Conservation (phyloP, 2,329 filamentous ascomycete genomes). For the Fusarium clavum region DNA sequence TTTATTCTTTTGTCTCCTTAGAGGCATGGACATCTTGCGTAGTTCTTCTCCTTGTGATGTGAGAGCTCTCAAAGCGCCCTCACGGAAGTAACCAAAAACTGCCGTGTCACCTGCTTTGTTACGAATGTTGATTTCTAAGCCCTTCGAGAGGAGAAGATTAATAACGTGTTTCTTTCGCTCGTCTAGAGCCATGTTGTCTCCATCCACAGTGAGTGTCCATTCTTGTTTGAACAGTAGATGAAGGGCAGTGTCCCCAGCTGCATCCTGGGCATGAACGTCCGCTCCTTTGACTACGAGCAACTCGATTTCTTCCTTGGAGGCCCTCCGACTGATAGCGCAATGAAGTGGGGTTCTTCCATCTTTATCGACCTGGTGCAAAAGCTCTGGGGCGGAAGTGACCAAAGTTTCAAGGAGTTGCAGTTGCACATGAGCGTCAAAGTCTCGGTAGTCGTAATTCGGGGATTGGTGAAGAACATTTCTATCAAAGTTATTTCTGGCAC, state of each 20-base stretch:
- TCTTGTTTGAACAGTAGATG: neutral
- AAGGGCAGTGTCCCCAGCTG: neutral
- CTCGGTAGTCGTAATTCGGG: neutral
- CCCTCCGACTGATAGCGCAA: neutral
- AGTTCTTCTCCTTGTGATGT: neutral
- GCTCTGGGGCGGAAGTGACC: neutral
- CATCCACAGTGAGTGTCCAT: neutral
- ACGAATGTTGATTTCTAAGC: neutral
- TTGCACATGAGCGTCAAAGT: too few relatives aligned
- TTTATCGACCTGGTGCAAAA: neutral
- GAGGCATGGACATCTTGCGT: too few relatives aligned
- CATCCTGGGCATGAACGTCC: neutral
- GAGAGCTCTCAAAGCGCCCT: neutral
- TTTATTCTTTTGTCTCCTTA: too few relatives aligned
- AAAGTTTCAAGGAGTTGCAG: neutral
- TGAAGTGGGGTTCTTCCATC: neutral
- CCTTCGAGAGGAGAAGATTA: neutral
- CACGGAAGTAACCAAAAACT: neutral
- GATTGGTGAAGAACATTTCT: neutral
- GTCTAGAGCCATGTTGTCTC: neutral
- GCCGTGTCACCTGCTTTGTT: neutral
- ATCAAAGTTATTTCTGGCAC: neutral
- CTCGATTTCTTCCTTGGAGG: neutral
- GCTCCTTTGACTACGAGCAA: neutral
- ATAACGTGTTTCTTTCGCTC: rapidly evolving